These are phyloP conservation scores for Colletotrichum viniferum DNA, from an alignment of 2,329 filamentous ascomycete species.

Conservation along the genomic window DNA sequence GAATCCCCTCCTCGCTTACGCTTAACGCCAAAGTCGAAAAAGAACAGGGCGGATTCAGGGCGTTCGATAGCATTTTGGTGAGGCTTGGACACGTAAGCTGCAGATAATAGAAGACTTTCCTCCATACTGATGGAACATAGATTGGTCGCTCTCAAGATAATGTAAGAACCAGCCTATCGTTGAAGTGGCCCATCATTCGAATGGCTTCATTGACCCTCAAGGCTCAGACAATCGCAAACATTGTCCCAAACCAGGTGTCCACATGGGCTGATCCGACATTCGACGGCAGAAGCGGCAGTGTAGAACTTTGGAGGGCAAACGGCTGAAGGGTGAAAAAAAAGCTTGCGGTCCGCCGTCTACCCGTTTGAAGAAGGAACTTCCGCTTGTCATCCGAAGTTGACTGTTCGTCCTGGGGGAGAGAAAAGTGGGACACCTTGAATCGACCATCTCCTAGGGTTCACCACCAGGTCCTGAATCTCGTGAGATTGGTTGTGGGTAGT, in stretches of 20 bases:
- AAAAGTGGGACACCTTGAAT: background rate
- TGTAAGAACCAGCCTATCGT: background rate
- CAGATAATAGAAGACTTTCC: too few species aligned
- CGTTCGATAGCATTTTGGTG: background rate
- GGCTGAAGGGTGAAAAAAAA: background rate
- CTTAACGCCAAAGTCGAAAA: background rate
- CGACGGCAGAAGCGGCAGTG: background rate
- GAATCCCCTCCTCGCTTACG: background rate
- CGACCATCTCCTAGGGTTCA: background rate
- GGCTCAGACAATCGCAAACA: background rate
- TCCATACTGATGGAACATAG: background rate
- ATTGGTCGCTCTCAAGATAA: background rate
- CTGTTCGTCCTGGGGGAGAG: background rate
- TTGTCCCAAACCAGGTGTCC: background rate
- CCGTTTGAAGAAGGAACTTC: background rate
- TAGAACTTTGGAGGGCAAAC: background rate
- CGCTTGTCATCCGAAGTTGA: conserved; percentile 4
- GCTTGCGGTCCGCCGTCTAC: background rate
- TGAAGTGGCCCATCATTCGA: background rate
- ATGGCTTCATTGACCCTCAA: background rate
- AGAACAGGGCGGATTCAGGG: background rate
- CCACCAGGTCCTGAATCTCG: background rate
- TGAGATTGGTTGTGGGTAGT: background rate
- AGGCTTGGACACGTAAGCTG: background rate
- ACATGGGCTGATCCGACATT: background rate